Base-by-base conservation (phyloP, 106 monocot genomes). In the Xerophyta viscosa region DNA sequence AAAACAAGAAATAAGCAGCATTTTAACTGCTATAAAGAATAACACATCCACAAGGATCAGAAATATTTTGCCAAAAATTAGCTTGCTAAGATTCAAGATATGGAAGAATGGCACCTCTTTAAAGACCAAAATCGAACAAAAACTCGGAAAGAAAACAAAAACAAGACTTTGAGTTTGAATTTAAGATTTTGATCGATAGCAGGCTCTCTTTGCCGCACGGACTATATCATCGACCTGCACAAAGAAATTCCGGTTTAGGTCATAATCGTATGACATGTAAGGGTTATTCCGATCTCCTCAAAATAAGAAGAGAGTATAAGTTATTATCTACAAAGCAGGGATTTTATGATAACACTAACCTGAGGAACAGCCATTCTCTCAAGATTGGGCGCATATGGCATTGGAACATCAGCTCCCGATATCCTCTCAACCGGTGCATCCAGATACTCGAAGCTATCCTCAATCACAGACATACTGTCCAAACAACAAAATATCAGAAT, bases 331-430 rank as follows among this genome's bases (percentile, higher is more conserved):
- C n/a, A n/a, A n/a, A n/a, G n/a, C n/a, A n/a, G n/a, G n/a, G n/a
- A n/a, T n/a, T n/a, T n/a, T n/a, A n/a, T n/a, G n/a, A 10, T 43
- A 14, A 2, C 18, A 26, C 39, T 37, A 9, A 89, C 96, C 88
- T 96, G 96, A 13, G 96, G 96, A 61, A 89, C 59, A 15, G 88
- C 88, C 72, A 96, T 59, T 63, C 89, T 81, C 76, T 96, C 96
- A 22, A 96, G 82, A 57, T 88, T 96, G 26, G 82, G 66, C 17
- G 96, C 96, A 53, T 88, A 96, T 24, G 96, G 89, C 89, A 79
- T 96, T 6, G 96, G 96, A 29, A 96, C 89, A 64, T 96, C 96
- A 20, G 96, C 96, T 41, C 85, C 96, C 41, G 85, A 60, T 27
- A 96, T 85, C 60, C 96, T 88, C 78, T 96, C 85, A 33, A 11